Evolutionary conservation across 306 rosid species (phyloP).

Genomic region (Ziziphus jujuba): DNA sequence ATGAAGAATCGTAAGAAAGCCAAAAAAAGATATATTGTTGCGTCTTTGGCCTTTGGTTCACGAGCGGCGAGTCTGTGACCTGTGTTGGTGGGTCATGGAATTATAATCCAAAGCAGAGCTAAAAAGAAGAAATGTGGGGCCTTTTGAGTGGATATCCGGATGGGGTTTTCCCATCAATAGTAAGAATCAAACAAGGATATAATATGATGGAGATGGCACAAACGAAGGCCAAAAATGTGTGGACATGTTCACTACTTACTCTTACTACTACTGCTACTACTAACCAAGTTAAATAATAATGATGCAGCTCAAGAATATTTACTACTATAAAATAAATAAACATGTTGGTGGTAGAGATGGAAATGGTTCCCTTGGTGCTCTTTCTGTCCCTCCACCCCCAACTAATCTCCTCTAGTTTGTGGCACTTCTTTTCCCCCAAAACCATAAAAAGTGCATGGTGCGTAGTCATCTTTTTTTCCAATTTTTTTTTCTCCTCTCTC

Average conservation of each 20-base stretch:
- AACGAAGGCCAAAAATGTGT: constrained; percentile 15
- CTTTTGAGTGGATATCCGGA: not conserved
- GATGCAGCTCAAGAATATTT: not conserved
- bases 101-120: not conserved
- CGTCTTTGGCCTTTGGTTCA: not conserved
- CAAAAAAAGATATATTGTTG: not conserved
- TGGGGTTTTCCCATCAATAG: constrained; percentile 1
- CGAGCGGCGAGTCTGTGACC: not conserved
- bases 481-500: too few relatives aligned
- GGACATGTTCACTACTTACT: constrained; percentile 2
- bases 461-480: not conserved
- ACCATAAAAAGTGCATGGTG: constrained; percentile 9
- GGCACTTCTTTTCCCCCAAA: constrained; percentile 14
- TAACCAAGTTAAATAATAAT: not conserved
- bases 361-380: constrained; percentile 33
- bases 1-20: too few relatives aligned
- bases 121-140: not conserved
- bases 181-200: not conserved
- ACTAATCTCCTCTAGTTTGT: constrained; percentile 9
- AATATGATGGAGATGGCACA: constrained; percentile 15
- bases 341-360: constrained; percentile 29
- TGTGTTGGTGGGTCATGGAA: not conserved
- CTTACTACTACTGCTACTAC: constrained; percentile 6
- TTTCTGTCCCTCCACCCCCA: constrained; percentile 11
- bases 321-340: not conserved